A percentile compares a stretch with the other conserved stretches of the same genome.
Evolutionary conservation across 768 basidiomycete species (phyloP).

Genomic region (Lentinus tigrinus): DNA sequence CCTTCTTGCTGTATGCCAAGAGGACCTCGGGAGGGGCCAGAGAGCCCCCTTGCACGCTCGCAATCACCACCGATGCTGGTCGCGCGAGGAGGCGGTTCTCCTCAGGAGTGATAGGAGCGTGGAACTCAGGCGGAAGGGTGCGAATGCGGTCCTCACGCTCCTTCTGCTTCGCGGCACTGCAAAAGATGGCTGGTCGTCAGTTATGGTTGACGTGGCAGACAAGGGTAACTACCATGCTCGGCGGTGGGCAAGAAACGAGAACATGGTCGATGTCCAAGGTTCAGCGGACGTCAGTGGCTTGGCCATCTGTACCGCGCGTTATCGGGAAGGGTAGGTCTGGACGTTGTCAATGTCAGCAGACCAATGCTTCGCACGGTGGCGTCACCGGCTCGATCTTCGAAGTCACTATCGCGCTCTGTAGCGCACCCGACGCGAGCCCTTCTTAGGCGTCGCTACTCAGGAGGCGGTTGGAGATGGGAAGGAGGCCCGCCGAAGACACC

Average conservation of each 20-base stretch:
- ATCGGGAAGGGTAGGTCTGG: neutral
- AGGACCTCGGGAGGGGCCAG: constrained; percentile 24
- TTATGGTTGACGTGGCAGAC: neutral
- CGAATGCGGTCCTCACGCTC: constrained; percentile 27
- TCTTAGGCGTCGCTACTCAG: too few relatives aligned
- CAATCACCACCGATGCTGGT: constrained; percentile 22
- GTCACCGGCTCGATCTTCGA: neutral
- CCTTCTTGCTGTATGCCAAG: constrained; percentile 37
- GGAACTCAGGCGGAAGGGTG: constrained; percentile 22
- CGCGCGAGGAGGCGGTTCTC: constrained; percentile 23
- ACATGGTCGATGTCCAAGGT: constrained; percentile 10
- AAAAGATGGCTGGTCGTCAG: neutral
- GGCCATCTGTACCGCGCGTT: neutral
- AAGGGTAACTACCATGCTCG: constrained; percentile 21
- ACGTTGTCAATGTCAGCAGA: neutral
- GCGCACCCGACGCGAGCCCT: too few relatives aligned
- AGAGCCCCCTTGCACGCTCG: constrained; percentile 21
- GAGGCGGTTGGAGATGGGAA: too few relatives aligned
- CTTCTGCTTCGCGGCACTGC: constrained; percentile 24
- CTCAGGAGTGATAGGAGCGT: constrained; percentile 12
- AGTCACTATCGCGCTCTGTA: neutral
- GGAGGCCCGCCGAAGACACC: too few relatives aligned
- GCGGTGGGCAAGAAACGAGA: constrained; percentile 24
- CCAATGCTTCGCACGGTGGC: neutral
- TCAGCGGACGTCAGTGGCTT: neutral